These are phyloP conservation scores for Cladosporium sp. DNA, from an alignment of 2,329 filamentous ascomycete species.

Conservation along the genomic window DNA sequence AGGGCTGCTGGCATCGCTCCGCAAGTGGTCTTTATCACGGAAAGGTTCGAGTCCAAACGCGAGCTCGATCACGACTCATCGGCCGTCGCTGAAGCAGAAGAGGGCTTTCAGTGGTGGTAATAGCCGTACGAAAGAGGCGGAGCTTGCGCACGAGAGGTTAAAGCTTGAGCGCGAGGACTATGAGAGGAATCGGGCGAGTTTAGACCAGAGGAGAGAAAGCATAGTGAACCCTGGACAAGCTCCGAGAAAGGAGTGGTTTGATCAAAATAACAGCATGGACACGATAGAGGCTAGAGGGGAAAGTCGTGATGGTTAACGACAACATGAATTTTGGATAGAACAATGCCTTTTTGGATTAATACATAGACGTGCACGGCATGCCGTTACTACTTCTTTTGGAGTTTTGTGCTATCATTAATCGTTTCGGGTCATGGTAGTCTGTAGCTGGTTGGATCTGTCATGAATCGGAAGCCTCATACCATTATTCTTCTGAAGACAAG, in stretches of 20 bases:
- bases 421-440: neutral
- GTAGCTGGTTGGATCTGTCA: neutral
- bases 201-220: constrained; percentile 21
- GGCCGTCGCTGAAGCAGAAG: constrained; percentile 18
- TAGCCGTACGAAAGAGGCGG: constrained; percentile 25
- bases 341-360: neutral
- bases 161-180: constrained; percentile 35
- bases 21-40: constrained; percentile 2
- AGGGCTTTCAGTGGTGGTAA: constrained; percentile 28
- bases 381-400: neutral
- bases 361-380: neutral
- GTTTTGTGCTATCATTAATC: neutral
- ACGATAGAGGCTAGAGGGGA: neutral
- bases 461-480: neutral
- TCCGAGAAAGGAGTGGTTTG: constrained; percentile 27
- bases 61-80: constrained; percentile 9
- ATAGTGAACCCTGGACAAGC: constrained; percentile 7
- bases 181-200: constrained; percentile 18
- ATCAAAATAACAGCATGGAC: constrained; percentile 21
- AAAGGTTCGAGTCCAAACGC: constrained; percentile 1
- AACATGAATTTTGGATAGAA: neutral
- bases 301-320: neutral
- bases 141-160: constrained; percentile 36
- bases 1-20: constrained; percentile 13
- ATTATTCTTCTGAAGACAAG: neutral